Conservation (phyloP, 129 eudicot species). For the Artemisia argyi region DNA sequence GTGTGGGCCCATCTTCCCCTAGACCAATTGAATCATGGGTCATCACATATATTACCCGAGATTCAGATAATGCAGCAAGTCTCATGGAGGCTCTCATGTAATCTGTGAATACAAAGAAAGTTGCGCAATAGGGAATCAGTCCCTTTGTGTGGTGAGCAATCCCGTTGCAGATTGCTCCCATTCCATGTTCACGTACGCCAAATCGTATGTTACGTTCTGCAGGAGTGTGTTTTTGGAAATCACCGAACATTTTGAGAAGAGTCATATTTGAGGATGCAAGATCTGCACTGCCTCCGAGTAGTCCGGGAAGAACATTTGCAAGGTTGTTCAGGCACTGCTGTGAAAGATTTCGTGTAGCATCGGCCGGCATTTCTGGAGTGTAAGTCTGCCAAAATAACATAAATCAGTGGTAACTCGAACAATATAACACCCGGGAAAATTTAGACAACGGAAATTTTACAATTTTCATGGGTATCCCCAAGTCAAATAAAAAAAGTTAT, state of each 20-base stretch:
- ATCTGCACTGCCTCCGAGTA: slow-evolving; percentile 69
- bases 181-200: slow-evolving; percentile 66
- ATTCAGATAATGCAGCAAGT: slow-evolving; percentile 47
- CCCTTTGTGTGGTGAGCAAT: slow-evolving; percentile 62
- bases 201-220: slow-evolving; percentile 58
- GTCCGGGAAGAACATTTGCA: slow-evolving; percentile 59
- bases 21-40: slow-evolving; percentile 63
- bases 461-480: too few species aligned
- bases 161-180: slow-evolving; percentile 67
- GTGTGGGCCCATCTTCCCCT: slow-evolving; percentile 72
- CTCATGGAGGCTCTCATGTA: slow-evolving; percentile 68
- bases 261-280: slow-evolving; percentile 76
- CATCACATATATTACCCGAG: slow-evolving; percentile 59
- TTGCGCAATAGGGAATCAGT: slow-evolving; percentile 62
- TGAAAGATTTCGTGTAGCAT: slow-evolving; percentile 59
- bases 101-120: slow-evolving; percentile 71
- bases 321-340: slow-evolving; percentile 50
- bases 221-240: slow-evolving; percentile 55
- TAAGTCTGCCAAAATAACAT: slow-evolving; percentile 31
- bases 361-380: slow-evolving; percentile 50
- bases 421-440: neutral
- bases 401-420: neutral
- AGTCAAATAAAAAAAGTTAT: too few species aligned
- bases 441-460: too few species aligned
- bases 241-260: slow-evolving; percentile 49